phyloP scores from a whole-genome alignment of 805 yeast species.

The Vanderwaltozyma verrucispora region DNA sequence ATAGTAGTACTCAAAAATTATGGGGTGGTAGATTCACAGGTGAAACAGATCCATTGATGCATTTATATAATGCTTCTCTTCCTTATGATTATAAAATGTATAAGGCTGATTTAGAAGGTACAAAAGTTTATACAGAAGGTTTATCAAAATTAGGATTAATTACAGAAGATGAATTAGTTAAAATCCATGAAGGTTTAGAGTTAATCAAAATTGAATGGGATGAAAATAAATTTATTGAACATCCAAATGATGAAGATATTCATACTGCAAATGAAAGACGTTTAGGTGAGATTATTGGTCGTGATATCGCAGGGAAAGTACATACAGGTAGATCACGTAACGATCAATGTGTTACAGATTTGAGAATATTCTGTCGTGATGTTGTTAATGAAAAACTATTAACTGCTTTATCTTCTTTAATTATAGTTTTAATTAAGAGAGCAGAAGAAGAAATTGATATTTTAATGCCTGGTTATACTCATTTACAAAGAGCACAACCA shows the following conservation, averaged over 20 bases:
- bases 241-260: slow-evolving; percentile 74
- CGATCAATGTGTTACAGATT: slow-evolving; percentile 98
- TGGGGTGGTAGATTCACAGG: slow-evolving; percentile 99
- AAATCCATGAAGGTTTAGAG: slow-evolving; percentile 77
- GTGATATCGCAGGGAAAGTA: slow-evolving; percentile 89
- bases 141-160: slow-evolving; percentile 68
- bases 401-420: slow-evolving; percentile 47
- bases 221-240: slow-evolving; percentile 40
- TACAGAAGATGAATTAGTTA: slow-evolving; percentile 57
- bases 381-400: slow-evolving; percentile 49
- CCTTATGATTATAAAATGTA: slow-evolving; percentile 96
- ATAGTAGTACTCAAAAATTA: slow-evolving; percentile 44
- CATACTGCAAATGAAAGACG: slow-evolving; percentile 99
- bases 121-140: slow-evolving; percentile 86
- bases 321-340: slow-evolving; percentile 99
- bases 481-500: slow-evolving; percentile 98
- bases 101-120: slow-evolving; percentile 87
- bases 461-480: slow-evolving; percentile 98
- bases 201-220: slow-evolving; percentile 75
- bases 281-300: slow-evolving; percentile 91
- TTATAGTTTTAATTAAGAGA: slow-evolving; percentile 57
- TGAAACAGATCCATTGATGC: slow-evolving; percentile 95
- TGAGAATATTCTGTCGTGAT: slow-evolving; percentile 88
- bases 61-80: slow-evolving; percentile 88
- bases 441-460: slow-evolving; percentile 82